Percentiles rank a stretch among this genome's conserved stretches.
phyloP scores from a whole-genome alignment of 441 rosid species.

The Erodium moschatum region DNA sequence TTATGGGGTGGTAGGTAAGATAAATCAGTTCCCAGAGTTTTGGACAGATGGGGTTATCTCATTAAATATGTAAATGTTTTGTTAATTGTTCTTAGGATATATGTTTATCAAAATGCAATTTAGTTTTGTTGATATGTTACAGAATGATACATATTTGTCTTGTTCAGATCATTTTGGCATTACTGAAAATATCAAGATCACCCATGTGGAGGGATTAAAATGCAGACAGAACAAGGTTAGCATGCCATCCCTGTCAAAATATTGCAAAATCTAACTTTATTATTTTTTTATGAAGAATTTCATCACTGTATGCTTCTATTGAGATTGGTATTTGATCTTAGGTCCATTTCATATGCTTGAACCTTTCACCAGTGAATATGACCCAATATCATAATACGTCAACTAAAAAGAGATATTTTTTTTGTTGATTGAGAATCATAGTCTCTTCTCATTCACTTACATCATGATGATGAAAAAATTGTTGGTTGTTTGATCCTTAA shows the following conservation, averaged over 20 bases:
- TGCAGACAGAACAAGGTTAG: conserved; percentile 12
- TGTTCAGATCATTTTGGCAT: conserved; percentile 1
- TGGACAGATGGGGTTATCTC: not conserved
- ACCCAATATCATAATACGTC: not conserved
- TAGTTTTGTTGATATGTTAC: conserved; percentile 4
- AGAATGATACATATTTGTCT: conserved; percentile 3
- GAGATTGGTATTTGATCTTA: not conserved
- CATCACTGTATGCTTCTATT: conserved; percentile 8
- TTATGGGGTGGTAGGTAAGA: not conserved
- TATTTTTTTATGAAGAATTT: not conserved
- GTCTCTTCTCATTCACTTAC: not conserved
- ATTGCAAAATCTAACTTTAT: conserved; percentile 6
- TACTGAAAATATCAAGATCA: conserved; percentile 13
- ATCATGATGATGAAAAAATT: conserved; percentile 1
- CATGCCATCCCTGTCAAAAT: conserved; percentile 17
- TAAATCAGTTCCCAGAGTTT: not conserved
- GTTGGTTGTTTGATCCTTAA: not conserved
- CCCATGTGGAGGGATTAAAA: conserved; percentile 9
- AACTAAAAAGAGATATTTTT: not conserved
- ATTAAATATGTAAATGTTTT: not conserved
- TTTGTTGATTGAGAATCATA: not conserved
- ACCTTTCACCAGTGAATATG: not conserved
- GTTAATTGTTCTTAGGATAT: not conserved
- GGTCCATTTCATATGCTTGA: conserved; percentile 8
- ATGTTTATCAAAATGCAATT: not conserved